A percentile compares a stretch with the other conserved stretches of the same genome.
Conservation (phyloP, 2,329 filamentous ascomycete species). For the Ophiostoma pallidulum region DNA sequence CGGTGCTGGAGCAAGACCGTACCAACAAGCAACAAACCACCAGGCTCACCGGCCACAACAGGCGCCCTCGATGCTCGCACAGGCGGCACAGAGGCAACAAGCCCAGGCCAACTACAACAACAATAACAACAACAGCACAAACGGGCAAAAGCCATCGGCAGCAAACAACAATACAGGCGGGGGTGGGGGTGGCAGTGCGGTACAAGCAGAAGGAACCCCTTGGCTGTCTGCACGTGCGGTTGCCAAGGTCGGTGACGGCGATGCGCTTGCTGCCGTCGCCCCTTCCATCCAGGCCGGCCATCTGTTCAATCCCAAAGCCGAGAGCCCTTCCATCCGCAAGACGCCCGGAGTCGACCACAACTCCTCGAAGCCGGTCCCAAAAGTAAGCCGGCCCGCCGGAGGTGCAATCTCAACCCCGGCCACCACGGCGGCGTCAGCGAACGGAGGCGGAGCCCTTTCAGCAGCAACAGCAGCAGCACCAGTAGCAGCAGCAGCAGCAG, state of each 20-base stretch:
- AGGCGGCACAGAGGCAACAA: neutral
- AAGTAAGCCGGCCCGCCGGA: constrained; percentile 34
- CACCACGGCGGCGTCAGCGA: neutral
- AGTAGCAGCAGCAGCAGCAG: neutral
- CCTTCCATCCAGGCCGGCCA: constrained; percentile 37
- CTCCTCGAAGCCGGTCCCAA: constrained; percentile 62
- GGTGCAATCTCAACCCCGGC: constrained; percentile 20
- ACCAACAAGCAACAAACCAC: constrained; percentile 5
- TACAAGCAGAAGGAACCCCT: constrained; percentile 36
- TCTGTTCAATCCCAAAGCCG: constrained; percentile 62
- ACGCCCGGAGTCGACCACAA: constrained; percentile 80
- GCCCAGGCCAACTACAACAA: neutral
- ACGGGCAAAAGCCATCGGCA: constrained; percentile 14
- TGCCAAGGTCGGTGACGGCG: constrained; percentile 39
- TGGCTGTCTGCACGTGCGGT: constrained; percentile 66
- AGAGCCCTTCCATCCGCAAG: constrained; percentile 79
- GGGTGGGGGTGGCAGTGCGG: neutral
- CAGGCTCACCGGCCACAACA: constrained; percentile 1
- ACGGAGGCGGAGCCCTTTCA: neutral
- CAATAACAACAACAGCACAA: constrained; percentile 6
- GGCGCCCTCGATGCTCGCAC: neutral
- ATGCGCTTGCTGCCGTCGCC: constrained; percentile 30
- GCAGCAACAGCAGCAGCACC: neutral
- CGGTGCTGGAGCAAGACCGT: neutral
- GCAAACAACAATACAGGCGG: neutral